Evolutionary conservation across 768 basidiomycete species (phyloP).

Genomic region (Suillus decipiens): DNA sequence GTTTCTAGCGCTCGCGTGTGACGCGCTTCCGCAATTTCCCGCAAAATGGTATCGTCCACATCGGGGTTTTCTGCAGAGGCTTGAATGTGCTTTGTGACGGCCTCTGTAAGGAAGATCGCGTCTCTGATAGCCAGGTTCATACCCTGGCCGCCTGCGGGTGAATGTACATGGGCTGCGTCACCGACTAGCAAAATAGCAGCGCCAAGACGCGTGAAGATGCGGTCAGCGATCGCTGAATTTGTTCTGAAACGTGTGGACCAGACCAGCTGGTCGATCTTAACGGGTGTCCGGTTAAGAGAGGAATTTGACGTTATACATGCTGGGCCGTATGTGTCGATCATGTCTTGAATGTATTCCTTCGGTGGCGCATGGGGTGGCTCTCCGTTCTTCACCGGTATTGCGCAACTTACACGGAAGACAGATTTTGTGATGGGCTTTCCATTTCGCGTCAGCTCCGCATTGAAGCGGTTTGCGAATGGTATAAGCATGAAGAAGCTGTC

Average conservation of each 20-base stretch:
- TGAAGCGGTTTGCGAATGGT: constrained; percentile 29
- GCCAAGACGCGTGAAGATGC: constrained; percentile 33
- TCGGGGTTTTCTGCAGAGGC: constrained; percentile 15
- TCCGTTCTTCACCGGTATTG: constrained; percentile 32
- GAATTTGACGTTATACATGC: neutral
- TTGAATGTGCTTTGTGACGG: constrained; percentile 38
- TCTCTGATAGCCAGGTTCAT: constrained; percentile 64
- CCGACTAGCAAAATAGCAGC: constrained; percentile 28
- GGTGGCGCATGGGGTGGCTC: constrained; percentile 27
- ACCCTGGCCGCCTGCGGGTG: constrained; percentile 56
- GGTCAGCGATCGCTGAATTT: constrained; percentile 42
- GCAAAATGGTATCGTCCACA: constrained; percentile 32
- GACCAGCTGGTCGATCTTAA: constrained; percentile 34
- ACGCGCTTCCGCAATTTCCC: constrained; percentile 38
- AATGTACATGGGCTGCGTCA: constrained; percentile 54
- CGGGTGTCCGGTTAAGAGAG: constrained; percentile 21
- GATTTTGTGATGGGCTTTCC: constrained; percentile 2
- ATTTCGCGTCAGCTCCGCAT: neutral
- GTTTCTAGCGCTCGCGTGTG: constrained; percentile 41
- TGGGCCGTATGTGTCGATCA: constrained; percentile 7
- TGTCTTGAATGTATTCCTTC: constrained; percentile 7
- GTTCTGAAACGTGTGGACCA: constrained; percentile 47
- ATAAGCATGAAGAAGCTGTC: constrained; percentile 35
- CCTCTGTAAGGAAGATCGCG: constrained; percentile 47
- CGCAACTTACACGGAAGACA: constrained; percentile 40